Evolutionary conservation across 331 rosid genomes (phyloP).

Genomic region (Pyracantha coccinea): DNA sequence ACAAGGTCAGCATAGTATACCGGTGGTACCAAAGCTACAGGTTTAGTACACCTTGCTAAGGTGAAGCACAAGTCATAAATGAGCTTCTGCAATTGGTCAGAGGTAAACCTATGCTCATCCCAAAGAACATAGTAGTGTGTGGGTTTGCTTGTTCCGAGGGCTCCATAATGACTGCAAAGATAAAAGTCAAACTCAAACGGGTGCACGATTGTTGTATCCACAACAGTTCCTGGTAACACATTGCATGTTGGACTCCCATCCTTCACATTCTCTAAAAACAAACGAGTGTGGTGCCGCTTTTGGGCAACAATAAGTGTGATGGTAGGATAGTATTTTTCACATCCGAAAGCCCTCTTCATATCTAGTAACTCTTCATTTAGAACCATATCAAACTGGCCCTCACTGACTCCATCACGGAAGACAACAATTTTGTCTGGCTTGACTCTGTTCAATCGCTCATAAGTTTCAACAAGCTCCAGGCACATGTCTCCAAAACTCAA

Average conservation of each 20-base stretch:
- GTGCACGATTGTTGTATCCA: constrained; percentile 56
- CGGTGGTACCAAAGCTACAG: constrained; percentile 71
- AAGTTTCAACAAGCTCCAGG: constrained; percentile 51
- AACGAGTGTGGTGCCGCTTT: constrained; percentile 67
- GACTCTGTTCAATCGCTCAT: constrained; percentile 31
- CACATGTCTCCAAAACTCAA: constrained; percentile 53
- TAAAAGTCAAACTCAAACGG: constrained; percentile 74
- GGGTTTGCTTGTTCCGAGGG: constrained; percentile 75
- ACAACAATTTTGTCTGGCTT: constrained; percentile 48
- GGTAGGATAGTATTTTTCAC: constrained; percentile 36
- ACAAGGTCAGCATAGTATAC: constrained; percentile 85
- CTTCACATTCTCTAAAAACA: constrained; percentile 34
- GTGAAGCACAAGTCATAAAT: constrained; percentile 68
- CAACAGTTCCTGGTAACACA: constrained; percentile 64
- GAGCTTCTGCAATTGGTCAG: constrained; percentile 64
- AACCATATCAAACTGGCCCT: constrained; percentile 77
- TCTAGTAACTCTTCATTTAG: constrained; percentile 64
- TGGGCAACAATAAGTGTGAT: constrained; percentile 71
- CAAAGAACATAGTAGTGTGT: constrained; percentile 74
- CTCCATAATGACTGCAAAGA: constrained; percentile 67
- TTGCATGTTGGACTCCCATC: constrained; percentile 43
- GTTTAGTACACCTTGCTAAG: constrained; percentile 80
- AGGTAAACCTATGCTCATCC: constrained; percentile 62
- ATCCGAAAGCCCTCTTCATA: constrained; percentile 33
- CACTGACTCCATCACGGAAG: constrained; percentile 79